Evolutionary conservation across 2,329 filamentous ascomycete species (phyloP), one percentile per base, ranked within the genome.

Genomic region (Sclerotinia subarctica): DNA sequence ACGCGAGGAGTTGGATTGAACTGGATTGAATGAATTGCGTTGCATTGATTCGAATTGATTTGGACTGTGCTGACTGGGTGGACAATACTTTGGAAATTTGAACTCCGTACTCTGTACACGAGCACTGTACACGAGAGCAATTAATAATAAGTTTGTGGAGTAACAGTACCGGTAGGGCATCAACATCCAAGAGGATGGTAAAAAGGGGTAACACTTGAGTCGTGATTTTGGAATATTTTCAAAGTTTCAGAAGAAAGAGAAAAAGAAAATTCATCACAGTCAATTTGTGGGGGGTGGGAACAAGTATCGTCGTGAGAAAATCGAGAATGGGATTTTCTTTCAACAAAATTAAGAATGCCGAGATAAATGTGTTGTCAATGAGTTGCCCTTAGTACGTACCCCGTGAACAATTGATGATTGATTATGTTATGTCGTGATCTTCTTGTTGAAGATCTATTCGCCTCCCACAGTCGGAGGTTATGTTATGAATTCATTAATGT

Each of bases 121-220:
- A 35, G 35, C 38, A 38, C 11, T 38, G 53, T 7, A 47, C 58
- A 60, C 44, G 46, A 38, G 46, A 62, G 46, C 29, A 38, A 24
- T n/a, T 35, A 35, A 35, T 35, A 35, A 35, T 38, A 8, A 29
- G 4, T 11, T 19, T 44, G 38, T 53, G 29, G 52, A 54, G 29
- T 19, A 32, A 26, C 19, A 54, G 26, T 54, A 21, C 29, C 21
- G 19, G 29, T 42, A 42, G 38, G 38, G 38, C 38, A 42, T 42
- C 38, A 42, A 42, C 3, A 15, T 42, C 13, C 13, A 42, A 56
- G 51, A 57, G 63, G n/a, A 35, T 35, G 35, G 58, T 8, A 6
- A 38, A 64, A 26, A 53, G 47, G 63, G 51, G 51, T 57, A 54
- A 42, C 19, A 7, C 13, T 65, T 57, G 63, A 65, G 51, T 46